These are phyloP conservation scores for Stentor coeruleus DNA, from an alignment of 73 alveolate genomes.

Conservation along the genomic window DNA sequence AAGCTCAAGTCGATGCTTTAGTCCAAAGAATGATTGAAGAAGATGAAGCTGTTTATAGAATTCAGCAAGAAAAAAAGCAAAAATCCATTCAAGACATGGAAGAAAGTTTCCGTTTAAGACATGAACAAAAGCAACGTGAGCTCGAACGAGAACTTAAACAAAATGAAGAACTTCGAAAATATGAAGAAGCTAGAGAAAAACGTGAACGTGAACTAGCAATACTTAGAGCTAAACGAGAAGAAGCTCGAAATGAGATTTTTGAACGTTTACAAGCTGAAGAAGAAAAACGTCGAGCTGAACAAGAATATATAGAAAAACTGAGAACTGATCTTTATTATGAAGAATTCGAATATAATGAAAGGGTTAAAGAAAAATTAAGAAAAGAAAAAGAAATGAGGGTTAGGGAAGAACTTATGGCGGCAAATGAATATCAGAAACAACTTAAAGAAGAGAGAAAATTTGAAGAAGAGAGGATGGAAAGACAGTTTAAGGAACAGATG, in stretches of 20 bases:
- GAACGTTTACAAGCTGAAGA: constrained; percentile 66
- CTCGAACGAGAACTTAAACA: constrained; percentile 61
- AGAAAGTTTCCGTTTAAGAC: constrained; percentile 55
- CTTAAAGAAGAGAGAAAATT: constrained; percentile 61
- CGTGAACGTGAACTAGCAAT: constrained; percentile 66
- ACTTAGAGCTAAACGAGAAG: constrained; percentile 67
- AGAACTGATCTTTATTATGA: constrained; percentile 76
- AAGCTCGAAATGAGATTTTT: constrained; percentile 74
- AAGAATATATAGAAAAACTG: constrained; percentile 76
- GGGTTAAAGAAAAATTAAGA: constrained; percentile 66
- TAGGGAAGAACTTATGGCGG: constrained; percentile 68
- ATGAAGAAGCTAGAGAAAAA: constrained; percentile 51
- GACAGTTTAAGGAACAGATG: constrained; percentile 62
- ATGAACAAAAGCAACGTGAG: constrained; percentile 42
- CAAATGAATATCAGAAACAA: constrained; percentile 68
- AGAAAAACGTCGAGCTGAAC: constrained; percentile 69
- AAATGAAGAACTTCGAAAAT: constrained; percentile 55
- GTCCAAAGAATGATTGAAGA: constrained; percentile 56
- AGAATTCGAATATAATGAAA: constrained; percentile 69
- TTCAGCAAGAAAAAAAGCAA: constrained; percentile 34
- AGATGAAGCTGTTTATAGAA: constrained; percentile 28
- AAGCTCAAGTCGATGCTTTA: constrained; percentile 49
- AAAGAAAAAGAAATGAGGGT: constrained; percentile 60
- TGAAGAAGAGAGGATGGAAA: constrained; percentile 80
- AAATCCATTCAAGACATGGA: constrained; percentile 59